Conservation (phyloP, 495 filamentous ascomycete species). For the Eremomyces bilateralis region DNA sequence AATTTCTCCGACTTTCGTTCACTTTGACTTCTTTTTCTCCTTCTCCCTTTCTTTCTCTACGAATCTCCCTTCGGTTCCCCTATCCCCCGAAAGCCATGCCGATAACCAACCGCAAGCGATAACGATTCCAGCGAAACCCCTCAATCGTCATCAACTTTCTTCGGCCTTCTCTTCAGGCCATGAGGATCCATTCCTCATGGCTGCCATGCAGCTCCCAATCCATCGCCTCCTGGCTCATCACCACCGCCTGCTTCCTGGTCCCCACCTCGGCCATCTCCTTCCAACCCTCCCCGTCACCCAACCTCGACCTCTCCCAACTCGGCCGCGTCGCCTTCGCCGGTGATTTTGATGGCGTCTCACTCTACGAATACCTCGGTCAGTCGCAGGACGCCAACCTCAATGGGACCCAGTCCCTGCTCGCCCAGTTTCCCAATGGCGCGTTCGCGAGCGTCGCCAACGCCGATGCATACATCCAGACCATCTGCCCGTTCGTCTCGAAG, state of each 20-base stretch:
- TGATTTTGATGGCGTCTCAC: constrained; percentile 75
- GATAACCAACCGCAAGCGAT: too few relatives aligned
- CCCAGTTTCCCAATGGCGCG: constrained; percentile 65
- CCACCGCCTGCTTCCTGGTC: constrained; percentile 4
- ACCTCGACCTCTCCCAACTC: constrained; percentile 61
- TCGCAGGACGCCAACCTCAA: constrained; percentile 43
- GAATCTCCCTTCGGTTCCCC: too few relatives aligned
- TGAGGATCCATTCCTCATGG: constrained; percentile 14
- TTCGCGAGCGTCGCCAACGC: constrained; percentile 51
- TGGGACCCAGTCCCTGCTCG: constrained; percentile 62
- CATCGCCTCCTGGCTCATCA: constrained; percentile 9
- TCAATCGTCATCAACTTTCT: too few relatives aligned
- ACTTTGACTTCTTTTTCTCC: too few relatives aligned
- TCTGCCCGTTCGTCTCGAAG: constrained; percentile 59
- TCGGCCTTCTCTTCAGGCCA: too few relatives aligned
- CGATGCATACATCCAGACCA: constrained; percentile 62
- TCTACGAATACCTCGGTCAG: constrained; percentile 71
- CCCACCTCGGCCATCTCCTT: constrained; percentile 37
- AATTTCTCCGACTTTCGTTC: too few relatives aligned
- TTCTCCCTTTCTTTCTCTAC: too few relatives aligned
- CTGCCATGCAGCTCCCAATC: constrained; percentile 12
- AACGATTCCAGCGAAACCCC: too few relatives aligned
- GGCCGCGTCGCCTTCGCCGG: constrained; percentile 74
- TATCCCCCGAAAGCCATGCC: too few relatives aligned
- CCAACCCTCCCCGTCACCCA: constrained; percentile 45